Percentiles rank a stretch among this genome's conserved stretches.
Evolutionary conservation across 1,139 yeast species (phyloP).

Genomic region (Taphrina communis): DNA sequence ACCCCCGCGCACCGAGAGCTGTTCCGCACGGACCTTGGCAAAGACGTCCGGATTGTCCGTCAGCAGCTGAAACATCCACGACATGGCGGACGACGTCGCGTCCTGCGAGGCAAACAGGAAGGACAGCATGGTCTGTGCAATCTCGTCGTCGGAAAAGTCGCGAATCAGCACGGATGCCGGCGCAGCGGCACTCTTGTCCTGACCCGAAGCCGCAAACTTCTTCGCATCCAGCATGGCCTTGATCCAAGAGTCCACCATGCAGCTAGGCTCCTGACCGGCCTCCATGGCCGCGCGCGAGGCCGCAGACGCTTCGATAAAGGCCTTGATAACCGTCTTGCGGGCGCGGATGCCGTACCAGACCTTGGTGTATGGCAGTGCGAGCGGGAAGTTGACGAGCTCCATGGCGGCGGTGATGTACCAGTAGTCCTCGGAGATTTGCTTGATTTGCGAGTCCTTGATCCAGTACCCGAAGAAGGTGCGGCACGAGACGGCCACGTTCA

Average conservation of each 20-base stretch:
- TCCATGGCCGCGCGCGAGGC: conserved; percentile 80
- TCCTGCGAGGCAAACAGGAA: conserved; percentile 97
- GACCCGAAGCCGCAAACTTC: conserved; percentile 56
- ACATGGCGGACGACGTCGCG: conserved; percentile 96
- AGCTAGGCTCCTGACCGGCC: conserved; percentile 75
- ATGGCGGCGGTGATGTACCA: conserved; percentile 90
- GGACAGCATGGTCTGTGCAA: conserved; percentile 94
- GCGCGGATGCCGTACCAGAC: conserved; percentile 96
- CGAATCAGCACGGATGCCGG: conserved; percentile 67
- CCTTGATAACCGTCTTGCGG: conserved; percentile 91
- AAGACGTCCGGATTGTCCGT: conserved; percentile 94
- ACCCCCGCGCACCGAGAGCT: conserved; percentile 76
- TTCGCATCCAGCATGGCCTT: conserved; percentile 78
- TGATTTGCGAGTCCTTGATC: conserved; percentile 87
- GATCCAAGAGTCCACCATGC: conserved; percentile 97
- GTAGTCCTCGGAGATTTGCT: conserved; percentile 86
- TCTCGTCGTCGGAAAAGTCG: conserved; percentile 86
- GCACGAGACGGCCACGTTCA: conserved; percentile 90
- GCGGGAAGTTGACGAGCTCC: conserved; percentile 96
- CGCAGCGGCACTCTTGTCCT: conserved; percentile 51
- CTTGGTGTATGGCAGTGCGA: conserved; percentile 91
- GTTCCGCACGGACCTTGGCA: conserved; percentile 86
- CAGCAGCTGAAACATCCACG: conserved; percentile 96
- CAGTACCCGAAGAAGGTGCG: conserved; percentile 95
- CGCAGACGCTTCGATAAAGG: conserved; percentile 85